Conservation (phyloP, 1,139 yeast species). For the Suzukiozyma palmioleophila region DNA sequence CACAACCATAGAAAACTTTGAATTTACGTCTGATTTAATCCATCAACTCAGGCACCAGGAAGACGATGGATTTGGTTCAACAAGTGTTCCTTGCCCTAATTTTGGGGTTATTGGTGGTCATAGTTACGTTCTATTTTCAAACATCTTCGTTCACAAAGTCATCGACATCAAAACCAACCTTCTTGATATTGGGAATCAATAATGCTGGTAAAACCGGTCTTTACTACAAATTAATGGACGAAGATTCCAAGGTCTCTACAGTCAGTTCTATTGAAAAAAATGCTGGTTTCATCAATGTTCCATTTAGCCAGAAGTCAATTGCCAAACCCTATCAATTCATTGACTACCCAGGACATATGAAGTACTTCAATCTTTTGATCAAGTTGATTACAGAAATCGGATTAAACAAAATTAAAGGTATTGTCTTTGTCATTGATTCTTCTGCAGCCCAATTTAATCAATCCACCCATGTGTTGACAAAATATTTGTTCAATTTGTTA, state of each 20-base stretch:
- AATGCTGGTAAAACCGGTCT: slow-evolving; percentile 74
- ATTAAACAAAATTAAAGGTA: slow-evolving; percentile 50
- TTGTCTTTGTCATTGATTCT: slow-evolving; percentile 67
- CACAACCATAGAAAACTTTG: too few species aligned
- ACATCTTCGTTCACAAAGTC: not conserved
- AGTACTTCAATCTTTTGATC: slow-evolving; percentile 53
- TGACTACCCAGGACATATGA: slow-evolving; percentile 86
- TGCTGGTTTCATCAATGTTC: slow-evolving; percentile 25
- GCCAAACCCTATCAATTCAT: slow-evolving; percentile 44
- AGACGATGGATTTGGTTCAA: slow-evolving; percentile 24
- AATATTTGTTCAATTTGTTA: slow-evolving; percentile 52
- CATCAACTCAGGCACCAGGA: too few species aligned
- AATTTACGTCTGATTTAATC: too few species aligned
- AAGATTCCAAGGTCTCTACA: slow-evolving; percentile 16
- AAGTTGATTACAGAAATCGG: slow-evolving; percentile 42
- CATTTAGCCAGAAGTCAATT: slow-evolving; percentile 30
- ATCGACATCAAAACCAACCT: slow-evolving; percentile 42
- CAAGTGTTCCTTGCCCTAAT: slow-evolving; percentile 17
- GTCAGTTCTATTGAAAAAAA: slow-evolving; percentile 45
- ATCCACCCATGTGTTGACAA: slow-evolving; percentile 32
- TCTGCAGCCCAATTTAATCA: slow-evolving; percentile 33
- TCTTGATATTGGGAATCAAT: slow-evolving; percentile 69
- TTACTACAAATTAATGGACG: slow-evolving; percentile 31
- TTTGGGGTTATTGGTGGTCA: slow-evolving; percentile 20
- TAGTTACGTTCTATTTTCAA: slow-evolving; percentile 18